Evolutionary conservation across 352 stramenopile genomes (phyloP), one percentile per base, ranked within the genome.

Genomic region (Pythium graminicola): DNA sequence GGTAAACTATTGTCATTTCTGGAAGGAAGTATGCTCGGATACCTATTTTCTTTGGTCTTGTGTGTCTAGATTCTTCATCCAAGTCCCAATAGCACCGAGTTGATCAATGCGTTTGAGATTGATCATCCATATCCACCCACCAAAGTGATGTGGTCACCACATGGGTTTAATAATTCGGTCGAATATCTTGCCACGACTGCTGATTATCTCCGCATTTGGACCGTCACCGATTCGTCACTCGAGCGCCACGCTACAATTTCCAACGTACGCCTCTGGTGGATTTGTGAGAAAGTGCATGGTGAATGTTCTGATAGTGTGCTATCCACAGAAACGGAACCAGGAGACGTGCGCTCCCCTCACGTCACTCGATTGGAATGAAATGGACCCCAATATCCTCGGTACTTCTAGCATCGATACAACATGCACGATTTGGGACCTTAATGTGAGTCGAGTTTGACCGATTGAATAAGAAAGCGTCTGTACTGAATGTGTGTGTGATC

Each of bases 341-440:
- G 95, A 98, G 59, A 98, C 97, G 41, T 98, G 94, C 60, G 89
- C 95, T 20, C 97, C 97, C 4, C 70, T 99, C 14, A 99, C 97
- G 27, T 98, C 88, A 16, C 98, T 99, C 64, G 97, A 99, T 70
- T 99, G 97, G 97, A 99, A 98, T 70, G 91, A 98, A 44, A 64
- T 84, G 17, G 96, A 99, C 62, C 84, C 94, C 1, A 95, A 77
- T 33, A 93, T 99, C 35, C 88, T 99, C 24, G 95, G 94, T 16
- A 99, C 96, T 7, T 97, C 82, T 4, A 97, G 79, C 43, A 98
- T 98, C 54, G 96, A 99, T 54, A 99, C 91, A 9, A 99, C 95
- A 5, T 99, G 95, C 74, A 99, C 95, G 13, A 98, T 99, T 53
- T 99, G 96, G 96, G 96, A 99, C 61, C 70, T 99, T 38, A 93